phyloP scores from a whole-genome alignment of 2,329 filamentous ascomycete genomes.

The Diaporthe eres region DNA sequence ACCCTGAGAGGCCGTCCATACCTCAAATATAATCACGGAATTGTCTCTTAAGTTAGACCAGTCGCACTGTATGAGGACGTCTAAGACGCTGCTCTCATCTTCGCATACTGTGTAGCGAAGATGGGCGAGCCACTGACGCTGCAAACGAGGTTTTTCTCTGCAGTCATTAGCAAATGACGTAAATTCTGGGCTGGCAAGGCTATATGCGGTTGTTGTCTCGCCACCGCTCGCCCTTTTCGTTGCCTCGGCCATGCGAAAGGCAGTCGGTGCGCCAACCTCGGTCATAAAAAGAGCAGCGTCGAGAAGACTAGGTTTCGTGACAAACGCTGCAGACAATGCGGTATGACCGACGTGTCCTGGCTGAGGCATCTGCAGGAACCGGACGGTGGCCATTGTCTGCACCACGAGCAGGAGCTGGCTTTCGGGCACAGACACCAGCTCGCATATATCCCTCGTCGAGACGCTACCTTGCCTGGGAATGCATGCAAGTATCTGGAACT shows the following conservation, averaged over 20 bases:
- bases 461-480: slow-evolving; percentile 56
- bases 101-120: slow-evolving; percentile 43
- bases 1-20: neutral
- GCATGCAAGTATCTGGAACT: slow-evolving; percentile 60
- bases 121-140: slow-evolving; percentile 52
- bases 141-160: slow-evolving; percentile 46
- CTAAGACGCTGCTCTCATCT: slow-evolving; percentile 3
- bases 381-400: slow-evolving; percentile 49
- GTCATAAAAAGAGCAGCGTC: slow-evolving; percentile 58
- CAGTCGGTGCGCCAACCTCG: slow-evolving; percentile 51
- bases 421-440: slow-evolving; percentile 56
- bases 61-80: neutral
- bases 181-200: slow-evolving; percentile 43
- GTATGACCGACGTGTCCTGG: slow-evolving; percentile 54
- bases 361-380: slow-evolving; percentile 53
- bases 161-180: slow-evolving; percentile 37
- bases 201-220: slow-evolving; percentile 43
- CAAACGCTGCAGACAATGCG: slow-evolving; percentile 54
- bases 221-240: slow-evolving; percentile 44
- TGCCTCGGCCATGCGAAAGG: slow-evolving; percentile 51
- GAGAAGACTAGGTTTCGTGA: slow-evolving; percentile 50
- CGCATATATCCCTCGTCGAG: slow-evolving; percentile 56
- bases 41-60: neutral
- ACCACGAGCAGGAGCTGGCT: slow-evolving; percentile 54
- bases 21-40: neutral